Evolutionary conservation across 306 rosid genomes (phyloP), one percentile per base, ranked within the genome.

Genomic region (Vicia sativa): DNA sequence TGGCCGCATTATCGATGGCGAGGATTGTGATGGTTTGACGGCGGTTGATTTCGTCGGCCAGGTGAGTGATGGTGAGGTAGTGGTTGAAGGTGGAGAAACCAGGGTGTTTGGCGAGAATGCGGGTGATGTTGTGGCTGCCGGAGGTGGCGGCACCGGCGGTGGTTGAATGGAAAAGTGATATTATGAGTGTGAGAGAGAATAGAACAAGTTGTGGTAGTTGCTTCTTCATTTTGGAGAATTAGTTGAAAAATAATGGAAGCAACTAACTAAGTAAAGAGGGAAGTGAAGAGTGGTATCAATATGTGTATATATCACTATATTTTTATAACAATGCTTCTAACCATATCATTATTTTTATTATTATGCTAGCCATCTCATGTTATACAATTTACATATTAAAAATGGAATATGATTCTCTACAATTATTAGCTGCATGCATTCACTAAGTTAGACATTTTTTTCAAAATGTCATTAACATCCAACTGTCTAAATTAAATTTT

Each of bases 1-100:
- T 93, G 82, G 89, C 96, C 44, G 84, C 83, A 59, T 93, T 93
- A 89, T 93, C 96, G 11, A 93, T 16, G 39, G 95, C 91, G 0
- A 93, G 97, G 80, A 90, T 85, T 16, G 99, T 93, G 62, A 93
- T 93, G 74, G 99, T 93, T 37, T 79, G 89, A 9, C 99, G 89
- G 69, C 92, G 91, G 89, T 93, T 93, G 73, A 93, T 88, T 60
- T 93, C 99, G 10, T 65, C 87, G 48, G 96, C 97, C 5, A 93
- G 95, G 82, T 85, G 99, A 4, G 99, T 93, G 76, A 74, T n/a
- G 56, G 90, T 44, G 66, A 93, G 99, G 82, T 90, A 90, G 79
- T 88, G 96, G 83, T 85, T 93, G 82, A 86, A 93, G 82, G 95
- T 85, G 63, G 97, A 88, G 79, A 86, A 82, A 0, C 62, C 80